Percentiles rank a stretch among this genome's conserved stretches.
phyloP scores from a whole-genome alignment of 257 asterid species.

The Capsicum chinense region DNA sequence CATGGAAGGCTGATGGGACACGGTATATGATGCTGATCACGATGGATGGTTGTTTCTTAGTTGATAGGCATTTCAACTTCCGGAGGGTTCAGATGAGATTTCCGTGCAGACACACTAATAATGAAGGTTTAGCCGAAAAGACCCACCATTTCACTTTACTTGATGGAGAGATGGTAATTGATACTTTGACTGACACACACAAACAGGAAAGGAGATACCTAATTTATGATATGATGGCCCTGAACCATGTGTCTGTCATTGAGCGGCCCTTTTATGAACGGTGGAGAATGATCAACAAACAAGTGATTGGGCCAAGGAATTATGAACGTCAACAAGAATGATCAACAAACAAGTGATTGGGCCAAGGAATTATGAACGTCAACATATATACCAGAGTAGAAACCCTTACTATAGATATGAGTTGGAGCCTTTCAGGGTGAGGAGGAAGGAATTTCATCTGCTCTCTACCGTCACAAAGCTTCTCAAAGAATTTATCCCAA shows the following conservation, averaged over 20 bases:
- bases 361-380: constrained; percentile 81
- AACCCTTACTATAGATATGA: constrained; percentile 83
- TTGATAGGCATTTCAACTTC: constrained; percentile 38
- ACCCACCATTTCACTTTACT: constrained; percentile 90
- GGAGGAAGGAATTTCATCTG: constrained; percentile 95
- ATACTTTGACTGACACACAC: constrained; percentile 76
- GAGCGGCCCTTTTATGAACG: constrained; percentile 97
- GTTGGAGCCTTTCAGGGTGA: constrained; percentile 94
- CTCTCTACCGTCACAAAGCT: constrained; percentile 90
- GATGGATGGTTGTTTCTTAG: no score
- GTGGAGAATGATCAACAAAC: constrained; percentile 95
- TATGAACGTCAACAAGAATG: constrained; percentile 76
- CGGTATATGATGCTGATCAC: no score
- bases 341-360: constrained; percentile 91
- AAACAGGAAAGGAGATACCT: constrained; percentile 93
- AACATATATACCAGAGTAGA: constrained; percentile 60
- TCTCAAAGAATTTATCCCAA: constrained; percentile 84
- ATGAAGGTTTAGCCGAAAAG: constrained; percentile 74
- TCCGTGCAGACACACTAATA: constrained; percentile 74
- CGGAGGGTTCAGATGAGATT: constrained; percentile 99
- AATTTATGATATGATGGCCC: constrained; percentile 85
- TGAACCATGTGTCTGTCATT: constrained; percentile 52
- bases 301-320: constrained; percentile 89
- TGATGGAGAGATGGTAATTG: constrained; percentile 98
- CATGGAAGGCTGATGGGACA: no score